phyloP scores from a whole-genome alignment of 2,329 filamentous ascomycete species.

The Purpureocillium lavendulum region DNA sequence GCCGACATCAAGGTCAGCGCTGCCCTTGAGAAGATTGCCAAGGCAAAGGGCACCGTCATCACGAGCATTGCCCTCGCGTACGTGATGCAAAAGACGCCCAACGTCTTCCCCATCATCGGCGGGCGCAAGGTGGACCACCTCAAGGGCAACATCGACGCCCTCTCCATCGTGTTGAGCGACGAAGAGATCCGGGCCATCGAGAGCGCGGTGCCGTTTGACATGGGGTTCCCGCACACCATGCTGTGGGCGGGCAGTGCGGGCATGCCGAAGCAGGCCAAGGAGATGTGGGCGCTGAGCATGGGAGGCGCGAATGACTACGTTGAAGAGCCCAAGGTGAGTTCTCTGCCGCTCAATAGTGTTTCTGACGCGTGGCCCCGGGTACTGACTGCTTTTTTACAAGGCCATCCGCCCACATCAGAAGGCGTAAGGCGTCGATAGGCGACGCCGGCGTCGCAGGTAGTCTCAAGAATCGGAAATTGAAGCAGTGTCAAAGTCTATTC shows the following conservation, averaged over 20 bases:
- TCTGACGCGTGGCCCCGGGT: too few species aligned
- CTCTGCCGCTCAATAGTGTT: too few species aligned
- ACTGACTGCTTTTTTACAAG: too few species aligned
- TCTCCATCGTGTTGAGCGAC: conserved; percentile 48
- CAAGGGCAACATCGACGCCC: conserved; percentile 59
- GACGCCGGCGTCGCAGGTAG: too few species aligned
- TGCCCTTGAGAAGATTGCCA: conserved; percentile 40
- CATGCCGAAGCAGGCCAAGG: conserved; percentile 25
- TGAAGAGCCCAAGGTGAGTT: conserved; percentile 23
- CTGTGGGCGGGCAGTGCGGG: conserved; percentile 30
- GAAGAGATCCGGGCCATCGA: conserved; percentile 63
- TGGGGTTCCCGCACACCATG: conserved; percentile 60
- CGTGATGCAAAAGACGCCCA: conserved; percentile 61
- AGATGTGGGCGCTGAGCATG: conserved; percentile 36
- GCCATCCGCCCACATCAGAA: too few species aligned
- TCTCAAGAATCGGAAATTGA: too few species aligned
- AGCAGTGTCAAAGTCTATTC: too few species aligned
- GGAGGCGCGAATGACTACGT: conserved; percentile 45
- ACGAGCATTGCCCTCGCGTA: conserved; percentile 60
- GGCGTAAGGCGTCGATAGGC: too few species aligned
- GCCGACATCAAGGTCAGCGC: conserved; percentile 42
- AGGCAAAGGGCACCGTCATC: conserved; percentile 31
- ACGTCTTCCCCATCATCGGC: conserved; percentile 67
- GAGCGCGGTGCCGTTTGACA: conserved; percentile 48
- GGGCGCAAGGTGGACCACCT: conserved; percentile 63